Conservation (phyloP, 805 yeast species). For the Cyberlindnera maritima region DNA sequence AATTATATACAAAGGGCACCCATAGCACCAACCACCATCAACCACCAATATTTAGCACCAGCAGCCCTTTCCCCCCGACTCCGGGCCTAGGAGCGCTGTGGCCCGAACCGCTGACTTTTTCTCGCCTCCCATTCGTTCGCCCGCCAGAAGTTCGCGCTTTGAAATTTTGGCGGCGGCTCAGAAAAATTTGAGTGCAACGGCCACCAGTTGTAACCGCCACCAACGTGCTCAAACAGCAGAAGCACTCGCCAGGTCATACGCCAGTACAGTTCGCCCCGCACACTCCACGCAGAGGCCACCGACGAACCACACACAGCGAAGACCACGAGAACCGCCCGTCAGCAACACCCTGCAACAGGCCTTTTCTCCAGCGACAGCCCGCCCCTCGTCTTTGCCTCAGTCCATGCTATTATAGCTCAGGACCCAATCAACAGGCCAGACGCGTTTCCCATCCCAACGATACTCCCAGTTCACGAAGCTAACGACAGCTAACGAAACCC, state of each 20-base stretch:
- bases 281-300: neutral
- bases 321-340: neutral
- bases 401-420: slow-evolving; percentile 13
- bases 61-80: too few relatives aligned
- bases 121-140: slow-evolving; percentile 17
- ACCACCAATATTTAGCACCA: too few relatives aligned
- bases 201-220: too few relatives aligned
- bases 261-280: neutral
- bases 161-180: slow-evolving; percentile 4
- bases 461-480: slow-evolving; percentile 3
- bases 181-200: slow-evolving; percentile 8
- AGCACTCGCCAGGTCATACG: neutral
- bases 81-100: neutral
- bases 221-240: too few relatives aligned
- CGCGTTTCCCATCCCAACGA: slow-evolving; percentile 3
- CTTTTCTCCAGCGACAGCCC: neutral
- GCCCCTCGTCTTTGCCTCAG: neutral
- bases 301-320: neutral
- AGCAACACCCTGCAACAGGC: neutral
- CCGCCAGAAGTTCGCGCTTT: slow-evolving; percentile 1
- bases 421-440: slow-evolving; percentile 3
- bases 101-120: slow-evolving; percentile 19
- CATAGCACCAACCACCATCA: too few relatives aligned
- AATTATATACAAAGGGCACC: too few relatives aligned
- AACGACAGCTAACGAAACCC: slow-evolving; percentile 11